A percentile compares a stretch with the other conserved stretches of the same genome.
These are phyloP conservation scores for Suhomyces sp. DNA, from an alignment of 805 yeast species.

Conservation along the genomic window DNA sequence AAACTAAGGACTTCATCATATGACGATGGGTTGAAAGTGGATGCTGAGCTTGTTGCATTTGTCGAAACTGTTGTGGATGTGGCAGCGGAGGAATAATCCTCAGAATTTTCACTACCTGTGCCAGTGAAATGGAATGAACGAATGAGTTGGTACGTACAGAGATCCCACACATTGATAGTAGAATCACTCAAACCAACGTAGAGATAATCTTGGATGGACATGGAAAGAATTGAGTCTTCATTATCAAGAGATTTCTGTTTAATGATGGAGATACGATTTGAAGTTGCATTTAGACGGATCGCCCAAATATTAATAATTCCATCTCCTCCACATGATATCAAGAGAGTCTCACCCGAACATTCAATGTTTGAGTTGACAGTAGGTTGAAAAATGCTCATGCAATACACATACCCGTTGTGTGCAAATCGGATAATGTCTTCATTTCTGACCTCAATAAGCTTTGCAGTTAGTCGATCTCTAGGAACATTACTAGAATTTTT, in stretches of 20 bases:
- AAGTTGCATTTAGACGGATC: slow-evolving; percentile 9
- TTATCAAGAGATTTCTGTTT: slow-evolving; percentile 49
- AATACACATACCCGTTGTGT: slow-evolving; percentile 86
- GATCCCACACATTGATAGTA: slow-evolving; percentile 78
- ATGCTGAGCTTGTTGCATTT: slow-evolving; percentile 6
- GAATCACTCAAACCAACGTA: slow-evolving; percentile 84
- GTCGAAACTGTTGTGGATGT: no score
- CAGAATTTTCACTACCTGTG: background rate
- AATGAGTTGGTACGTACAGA: slow-evolving; percentile 73
- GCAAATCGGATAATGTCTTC: slow-evolving; percentile 74
- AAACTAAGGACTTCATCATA: slow-evolving; percentile 55
- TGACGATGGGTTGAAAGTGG: no score
- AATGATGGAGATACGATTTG: slow-evolving; percentile 7
- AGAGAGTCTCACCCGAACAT: background rate
- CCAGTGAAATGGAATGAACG: slow-evolving; percentile 37
- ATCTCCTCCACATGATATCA: slow-evolving; percentile 79
- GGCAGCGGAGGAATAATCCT: background rate
- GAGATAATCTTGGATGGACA: slow-evolving; percentile 61
- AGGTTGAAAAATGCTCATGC: slow-evolving; percentile 46
- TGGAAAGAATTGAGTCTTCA: slow-evolving; percentile 69
- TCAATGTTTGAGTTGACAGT: slow-evolving; percentile 18
- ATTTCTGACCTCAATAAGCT: slow-evolving; percentile 64
- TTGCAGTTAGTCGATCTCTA: slow-evolving; percentile 14
- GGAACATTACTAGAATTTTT: slow-evolving; percentile 13
- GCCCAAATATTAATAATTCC: slow-evolving; percentile 85